Evolutionary conservation across 1,284 basidiomycete species (phyloP).

Genomic region (Ceratobasidium papillatum): DNA sequence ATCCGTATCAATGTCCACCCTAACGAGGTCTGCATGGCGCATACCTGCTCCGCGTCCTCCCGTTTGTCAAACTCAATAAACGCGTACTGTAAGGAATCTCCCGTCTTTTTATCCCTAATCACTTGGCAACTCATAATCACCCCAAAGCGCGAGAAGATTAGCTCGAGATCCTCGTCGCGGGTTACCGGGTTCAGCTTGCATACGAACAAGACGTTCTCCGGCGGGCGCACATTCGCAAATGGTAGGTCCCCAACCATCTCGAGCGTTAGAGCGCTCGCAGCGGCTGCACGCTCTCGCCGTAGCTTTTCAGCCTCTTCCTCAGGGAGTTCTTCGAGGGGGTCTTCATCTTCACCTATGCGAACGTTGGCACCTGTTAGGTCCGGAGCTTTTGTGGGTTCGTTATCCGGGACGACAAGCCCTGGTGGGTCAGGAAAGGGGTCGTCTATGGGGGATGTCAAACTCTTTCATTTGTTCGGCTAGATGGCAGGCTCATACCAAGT

Average conservation of each 20-base stretch:
- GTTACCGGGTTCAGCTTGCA: constrained; percentile 98
- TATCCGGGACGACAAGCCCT: constrained; percentile 74
- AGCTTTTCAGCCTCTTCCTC: constrained; percentile 84
- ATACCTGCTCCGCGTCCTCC: constrained; percentile 90
- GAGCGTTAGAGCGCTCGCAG: constrained; percentile 92
- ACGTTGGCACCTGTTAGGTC: constrained; percentile 71
- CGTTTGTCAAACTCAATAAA: constrained; percentile 98
- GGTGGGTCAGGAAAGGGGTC: constrained; percentile 93
- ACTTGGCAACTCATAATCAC: constrained; percentile 97
- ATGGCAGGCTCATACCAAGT: constrained; percentile 67
- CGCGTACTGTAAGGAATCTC: constrained; percentile 96
- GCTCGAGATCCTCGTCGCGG: constrained; percentile 92
- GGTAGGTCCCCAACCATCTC: constrained; percentile 99
- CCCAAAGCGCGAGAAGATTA: constrained; percentile 97
- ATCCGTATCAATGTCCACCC: constrained; percentile 1
- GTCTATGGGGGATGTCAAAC: constrained; percentile 63
- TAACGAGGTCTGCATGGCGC: constrained; percentile 43
- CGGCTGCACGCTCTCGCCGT: constrained; percentile 84
- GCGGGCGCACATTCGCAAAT: constrained; percentile 96
- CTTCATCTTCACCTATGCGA: constrained; percentile 92
- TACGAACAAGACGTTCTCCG: constrained; percentile 98
- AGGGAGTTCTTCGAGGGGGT: constrained; percentile 75
- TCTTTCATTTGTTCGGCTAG: neutral
- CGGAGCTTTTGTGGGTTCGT: constrained; percentile 79
- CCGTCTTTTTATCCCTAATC: constrained; percentile 93